phyloP scores from a whole-genome alignment of 768 basidiomycete genomes.

The Crassisporium funariophilum region DNA sequence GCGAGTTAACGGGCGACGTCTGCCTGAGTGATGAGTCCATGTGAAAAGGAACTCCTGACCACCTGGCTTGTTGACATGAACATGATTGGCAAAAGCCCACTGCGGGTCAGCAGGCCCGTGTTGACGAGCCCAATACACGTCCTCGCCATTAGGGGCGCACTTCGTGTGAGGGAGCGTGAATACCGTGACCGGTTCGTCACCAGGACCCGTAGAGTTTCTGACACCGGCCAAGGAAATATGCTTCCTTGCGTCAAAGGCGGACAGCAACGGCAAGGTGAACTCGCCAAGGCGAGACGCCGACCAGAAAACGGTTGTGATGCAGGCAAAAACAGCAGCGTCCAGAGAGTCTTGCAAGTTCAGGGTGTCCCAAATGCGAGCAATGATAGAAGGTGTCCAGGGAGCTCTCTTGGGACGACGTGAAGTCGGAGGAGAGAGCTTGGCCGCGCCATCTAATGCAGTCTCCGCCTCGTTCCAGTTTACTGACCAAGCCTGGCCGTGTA shows the following conservation, averaged over 20 bases:
- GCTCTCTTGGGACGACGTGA: slow-evolving; percentile 4
- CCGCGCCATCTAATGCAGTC: slow-evolving; percentile 4
- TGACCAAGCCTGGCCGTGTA: slow-evolving; percentile 23
- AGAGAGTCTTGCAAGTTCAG: slow-evolving; percentile 15
- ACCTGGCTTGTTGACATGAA: slow-evolving; percentile 26
- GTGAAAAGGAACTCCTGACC: slow-evolving; percentile 12
- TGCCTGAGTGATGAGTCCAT: background rate
- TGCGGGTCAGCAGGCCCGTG: slow-evolving; percentile 19
- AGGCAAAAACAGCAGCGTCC: slow-evolving; percentile 23
- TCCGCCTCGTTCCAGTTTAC: background rate
- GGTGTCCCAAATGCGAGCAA: background rate
- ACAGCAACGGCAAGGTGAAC: slow-evolving; percentile 17
- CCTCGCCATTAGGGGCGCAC: slow-evolving; percentile 16
- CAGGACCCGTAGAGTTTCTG: background rate
- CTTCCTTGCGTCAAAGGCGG: slow-evolving; percentile 13
- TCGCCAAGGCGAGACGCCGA: slow-evolving; percentile 15
- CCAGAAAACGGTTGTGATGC: slow-evolving; percentile 22
- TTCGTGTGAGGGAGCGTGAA: slow-evolving; percentile 17
- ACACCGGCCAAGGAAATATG: slow-evolving; percentile 11
- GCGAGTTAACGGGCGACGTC: slow-evolving; percentile 5
- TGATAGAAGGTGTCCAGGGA: slow-evolving; percentile 2
- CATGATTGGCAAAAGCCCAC: slow-evolving; percentile 22
- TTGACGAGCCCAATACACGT: slow-evolving; percentile 27
- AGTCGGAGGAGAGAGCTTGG: slow-evolving; percentile 4
- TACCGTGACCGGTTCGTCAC: slow-evolving; percentile 19